Evolutionary conservation across 768 basidiomycete genomes (phyloP).

Genomic region (Lanmaoa rubissima): DNA sequence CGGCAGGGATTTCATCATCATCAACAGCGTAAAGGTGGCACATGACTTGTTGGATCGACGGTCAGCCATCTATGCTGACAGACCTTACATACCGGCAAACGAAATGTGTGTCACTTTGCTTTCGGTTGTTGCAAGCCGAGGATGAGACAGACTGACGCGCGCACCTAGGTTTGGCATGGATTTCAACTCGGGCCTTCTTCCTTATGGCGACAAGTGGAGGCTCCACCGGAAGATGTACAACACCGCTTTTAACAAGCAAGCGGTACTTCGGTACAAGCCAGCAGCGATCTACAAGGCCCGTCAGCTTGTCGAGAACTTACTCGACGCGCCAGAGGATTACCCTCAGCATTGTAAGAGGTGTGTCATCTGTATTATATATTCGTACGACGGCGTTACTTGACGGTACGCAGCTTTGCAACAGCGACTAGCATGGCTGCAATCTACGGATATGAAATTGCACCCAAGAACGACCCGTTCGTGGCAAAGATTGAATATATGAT

Average conservation of each 20-base stretch:
- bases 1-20: constrained; percentile 28
- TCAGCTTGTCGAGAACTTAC: constrained; percentile 24
- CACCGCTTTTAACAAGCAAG: constrained; percentile 17
- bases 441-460: constrained; percentile 28
- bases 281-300: constrained; percentile 17
- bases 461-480: constrained; percentile 29
- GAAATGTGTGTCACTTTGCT: constrained; percentile 13
- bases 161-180: constrained; percentile 28
- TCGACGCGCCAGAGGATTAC: constrained; percentile 18
- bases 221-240: constrained; percentile 31
- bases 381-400: neutral
- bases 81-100: constrained; percentile 23
- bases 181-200: constrained; percentile 29
- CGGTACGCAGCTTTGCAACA: constrained; percentile 16
- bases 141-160: neutral
- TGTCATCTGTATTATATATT: constrained; percentile 12
- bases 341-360: constrained; percentile 20
- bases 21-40: constrained; percentile 23
- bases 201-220: constrained; percentile 31
- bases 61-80: constrained; percentile 28
- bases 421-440: constrained; percentile 23
- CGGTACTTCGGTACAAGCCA: constrained; percentile 9
- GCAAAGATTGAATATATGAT: constrained; percentile 12
- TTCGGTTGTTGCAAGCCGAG: neutral
- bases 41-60: constrained; percentile 27